Evolutionary conservation across 1,139 yeast genomes (phyloP), one percentile per base, ranked within the genome.

Genomic region (Suhomyces bribrorum): DNA sequence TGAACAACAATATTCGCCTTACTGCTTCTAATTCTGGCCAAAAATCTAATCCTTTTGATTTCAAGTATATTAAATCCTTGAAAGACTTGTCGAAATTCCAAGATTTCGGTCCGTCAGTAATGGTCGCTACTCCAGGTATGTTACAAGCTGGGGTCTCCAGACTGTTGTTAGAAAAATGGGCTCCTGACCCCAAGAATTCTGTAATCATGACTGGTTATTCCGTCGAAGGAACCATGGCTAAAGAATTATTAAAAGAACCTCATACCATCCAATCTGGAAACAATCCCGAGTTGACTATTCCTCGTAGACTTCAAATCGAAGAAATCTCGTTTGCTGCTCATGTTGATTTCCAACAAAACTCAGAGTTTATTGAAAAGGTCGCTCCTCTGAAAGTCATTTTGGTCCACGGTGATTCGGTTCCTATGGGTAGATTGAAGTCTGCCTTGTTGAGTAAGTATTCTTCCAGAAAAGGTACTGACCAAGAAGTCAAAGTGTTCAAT

Each of bases 281-380:
- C 16, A 88, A 88, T 47, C 87, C 96, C 0, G 97, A 90, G 39
- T 69, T 83, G 26, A 78, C 81, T 37, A 84, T 92, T 31, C 97
- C 97, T 2, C 79, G 98, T 54, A 75, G 97, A 46, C 68, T 94
- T 43, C 79, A 79, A 29, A 83, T 92, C n/a, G 97, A 92, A 50
- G 99, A 92, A 60, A 84, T 92, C 8, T 90, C 97, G 2, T 92
- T 92, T 72, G 98, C 98, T 5, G 99, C 99, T 0, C 99, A 92
- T 64, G 99, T 94, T 14, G 98, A 94, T 59, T 92, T 85, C 62
- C 90, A 86, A 53, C 96, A 92, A 57, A 92, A 92, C 53, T 74
- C 96, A 1, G 88, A 86, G 44, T 92, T 92, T 54, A 92, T 92
- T 40, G 97, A 90, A 52, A 71, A 81, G 45, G 88, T 92, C 5